These are phyloP conservation scores for Carex kokanica DNA, from an alignment of 176 grass and related monocot genomes.

Conservation along the genomic window DNA sequence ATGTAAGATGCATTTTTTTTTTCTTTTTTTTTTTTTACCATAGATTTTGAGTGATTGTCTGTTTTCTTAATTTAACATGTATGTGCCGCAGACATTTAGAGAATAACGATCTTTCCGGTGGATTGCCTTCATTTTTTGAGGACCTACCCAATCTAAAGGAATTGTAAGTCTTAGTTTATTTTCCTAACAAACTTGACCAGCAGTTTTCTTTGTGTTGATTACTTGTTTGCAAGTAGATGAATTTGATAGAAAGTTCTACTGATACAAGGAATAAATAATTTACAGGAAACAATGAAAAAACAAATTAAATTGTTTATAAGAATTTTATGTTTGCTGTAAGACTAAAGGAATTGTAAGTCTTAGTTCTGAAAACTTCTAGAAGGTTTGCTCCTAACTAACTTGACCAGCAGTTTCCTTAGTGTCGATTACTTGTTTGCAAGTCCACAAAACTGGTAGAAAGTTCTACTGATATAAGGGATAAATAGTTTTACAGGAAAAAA, in stretches of 20 bases:
- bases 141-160: slow-evolving; percentile 78
- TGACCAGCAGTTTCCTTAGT: background rate
- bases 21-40: background rate
- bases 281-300: background rate
- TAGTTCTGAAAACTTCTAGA: background rate
- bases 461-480: background rate
- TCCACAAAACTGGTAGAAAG: background rate
- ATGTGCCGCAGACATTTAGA: slow-evolving; percentile 68
- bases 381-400: background rate
- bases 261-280: background rate
- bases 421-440: background rate
- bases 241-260: background rate
- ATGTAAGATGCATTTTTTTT: slow-evolving; percentile 49
- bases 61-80: slow-evolving; percentile 21
- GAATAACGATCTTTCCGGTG: slow-evolving; percentile 75
- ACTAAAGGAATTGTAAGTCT: too few species aligned
- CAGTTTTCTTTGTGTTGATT: background rate
- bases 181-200: background rate
- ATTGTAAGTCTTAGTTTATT: slow-evolving; percentile 73
- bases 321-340: too few species aligned
- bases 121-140: slow-evolving; percentile 59
- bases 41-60: background rate
- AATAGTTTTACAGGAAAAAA: background rate
- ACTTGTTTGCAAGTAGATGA: background rate
- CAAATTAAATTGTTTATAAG: too few species aligned